Conservation (phyloP, 768 basidiomycete species). For the Russula dissimulans region DNA sequence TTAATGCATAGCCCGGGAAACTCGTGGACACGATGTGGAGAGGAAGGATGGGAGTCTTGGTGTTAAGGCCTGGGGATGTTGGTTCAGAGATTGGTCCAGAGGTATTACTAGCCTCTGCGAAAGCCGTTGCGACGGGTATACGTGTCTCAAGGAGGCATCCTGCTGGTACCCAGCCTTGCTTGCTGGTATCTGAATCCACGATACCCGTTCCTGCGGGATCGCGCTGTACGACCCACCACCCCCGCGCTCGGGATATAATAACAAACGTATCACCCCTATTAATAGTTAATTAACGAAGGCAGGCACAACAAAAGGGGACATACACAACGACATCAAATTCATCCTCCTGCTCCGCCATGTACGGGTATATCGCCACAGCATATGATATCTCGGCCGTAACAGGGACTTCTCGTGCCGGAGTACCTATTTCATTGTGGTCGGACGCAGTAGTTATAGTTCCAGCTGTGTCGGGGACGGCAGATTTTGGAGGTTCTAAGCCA, state of each 20-base stretch:
- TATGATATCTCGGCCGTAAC: constrained; percentile 61
- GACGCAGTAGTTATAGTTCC: constrained; percentile 16
- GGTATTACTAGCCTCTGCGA: constrained; percentile 69
- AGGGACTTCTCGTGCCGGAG: constrained; percentile 26
- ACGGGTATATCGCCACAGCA: constrained; percentile 96
- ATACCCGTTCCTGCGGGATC: constrained; percentile 80
- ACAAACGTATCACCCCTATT: constrained; percentile 85
- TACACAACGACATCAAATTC: constrained; percentile 97
- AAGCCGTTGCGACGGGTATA: constrained; percentile 81
- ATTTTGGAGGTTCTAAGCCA: constrained; percentile 24
- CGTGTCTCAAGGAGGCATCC: constrained; percentile 92
- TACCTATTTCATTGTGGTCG: constrained; percentile 18
- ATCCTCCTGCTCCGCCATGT: constrained; percentile 97
- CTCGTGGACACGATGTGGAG: constrained; percentile 92
- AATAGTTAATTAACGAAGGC: constrained; percentile 8
- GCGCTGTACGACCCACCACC: constrained; percentile 99
- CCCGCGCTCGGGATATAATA: constrained; percentile 87
- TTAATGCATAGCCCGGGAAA: constrained; percentile 91
- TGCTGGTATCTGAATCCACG: constrained; percentile 64
- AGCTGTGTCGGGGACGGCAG: constrained; percentile 30
- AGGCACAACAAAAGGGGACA: constrained; percentile 28
- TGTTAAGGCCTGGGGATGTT: constrained; percentile 20
- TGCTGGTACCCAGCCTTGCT: constrained; percentile 96
- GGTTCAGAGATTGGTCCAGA: constrained; percentile 35
- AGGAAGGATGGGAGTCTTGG: constrained; percentile 77